Conservation (phyloP, 2,329 filamentous ascomycete genomes). For the Trichoderma brevicompactum region DNA sequence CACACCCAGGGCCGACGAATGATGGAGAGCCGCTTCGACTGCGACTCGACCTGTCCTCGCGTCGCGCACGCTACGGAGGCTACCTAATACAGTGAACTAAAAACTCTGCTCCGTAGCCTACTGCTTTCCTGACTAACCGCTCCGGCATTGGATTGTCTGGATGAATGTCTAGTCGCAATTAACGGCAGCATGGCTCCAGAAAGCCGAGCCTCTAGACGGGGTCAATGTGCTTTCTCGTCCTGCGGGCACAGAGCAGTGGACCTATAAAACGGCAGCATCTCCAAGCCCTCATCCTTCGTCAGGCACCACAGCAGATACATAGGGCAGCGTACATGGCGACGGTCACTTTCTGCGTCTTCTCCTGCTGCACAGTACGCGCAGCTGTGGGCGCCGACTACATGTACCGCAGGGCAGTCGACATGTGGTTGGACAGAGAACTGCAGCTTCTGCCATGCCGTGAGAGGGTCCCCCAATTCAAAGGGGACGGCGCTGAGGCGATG, state of each 20-base stretch:
- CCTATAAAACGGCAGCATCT: conserved; percentile 16
- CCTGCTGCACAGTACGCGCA: conserved; percentile 16
- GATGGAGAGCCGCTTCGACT: conserved; percentile 7
- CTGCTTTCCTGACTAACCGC: not conserved
- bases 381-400: conserved; percentile 14
- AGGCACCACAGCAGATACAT: conserved; percentile 29
- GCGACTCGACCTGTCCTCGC: conserved; percentile 11
- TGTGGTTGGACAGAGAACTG: not conserved
- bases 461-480: conserved; percentile 22
- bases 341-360: conserved; percentile 1
- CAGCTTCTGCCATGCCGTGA: conserved; percentile 9
- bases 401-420: not conserved
- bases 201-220: not conserved
- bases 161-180: conserved; percentile 1
- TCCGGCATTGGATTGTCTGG: not conserved
- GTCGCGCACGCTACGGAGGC: not conserved
- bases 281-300: conserved; percentile 26
- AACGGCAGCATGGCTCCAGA: not conserved
- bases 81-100: not conserved
- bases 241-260: conserved; percentile 9
- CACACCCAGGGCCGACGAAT: not conserved
- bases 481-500: conserved; percentile 24
- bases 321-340: conserved; percentile 25
- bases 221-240: not conserved
- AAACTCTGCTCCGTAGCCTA: too few species aligned